A percentile compares a stretch with the other conserved stretches of the same genome.
Conservation (phyloP, 2,329 filamentous ascomycete species). For the Trichophyton schoenleinii region DNA sequence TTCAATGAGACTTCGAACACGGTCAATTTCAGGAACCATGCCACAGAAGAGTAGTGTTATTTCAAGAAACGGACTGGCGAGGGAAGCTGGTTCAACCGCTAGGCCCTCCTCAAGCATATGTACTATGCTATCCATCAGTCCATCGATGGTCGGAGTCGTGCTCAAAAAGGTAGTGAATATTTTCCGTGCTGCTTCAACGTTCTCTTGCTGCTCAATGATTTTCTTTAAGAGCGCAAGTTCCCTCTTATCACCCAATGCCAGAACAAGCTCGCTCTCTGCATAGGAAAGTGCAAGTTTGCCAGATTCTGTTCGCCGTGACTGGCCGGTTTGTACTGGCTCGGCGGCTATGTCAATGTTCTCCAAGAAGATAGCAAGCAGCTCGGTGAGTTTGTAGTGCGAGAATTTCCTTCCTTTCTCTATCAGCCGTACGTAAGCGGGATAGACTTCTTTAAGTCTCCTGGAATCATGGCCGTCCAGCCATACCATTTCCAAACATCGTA, state of each 20-base stretch:
- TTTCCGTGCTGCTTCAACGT: constrained; percentile 37
- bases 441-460: constrained; percentile 43
- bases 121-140: constrained; percentile 37
- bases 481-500: constrained; percentile 47
- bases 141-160: constrained; percentile 39
- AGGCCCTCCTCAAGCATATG: constrained; percentile 44
- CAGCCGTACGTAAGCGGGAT: constrained; percentile 32
- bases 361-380: constrained; percentile 30
- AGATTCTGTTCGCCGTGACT: constrained; percentile 16
- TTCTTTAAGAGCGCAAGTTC: constrained; percentile 43
- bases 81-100: constrained; percentile 37
- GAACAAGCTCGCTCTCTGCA: constrained; percentile 25
- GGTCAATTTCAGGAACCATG: constrained; percentile 24
- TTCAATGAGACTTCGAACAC: constrained; percentile 28
- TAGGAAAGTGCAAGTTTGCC: constrained; percentile 25
- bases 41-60: constrained; percentile 44
- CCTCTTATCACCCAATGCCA: constrained; percentile 22
- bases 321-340: constrained; percentile 18
- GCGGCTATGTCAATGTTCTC: constrained; percentile 27
- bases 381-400: constrained; percentile 31
- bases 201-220: constrained; percentile 51
- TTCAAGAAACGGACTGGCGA: constrained; percentile 46
- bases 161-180: constrained; percentile 48
- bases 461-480: constrained; percentile 43
- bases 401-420: constrained; percentile 37